Evolutionary conservation across 345 rosid genomes (phyloP), one percentile per base, ranked within the genome.

Genomic region (Ceriops decandra): DNA sequence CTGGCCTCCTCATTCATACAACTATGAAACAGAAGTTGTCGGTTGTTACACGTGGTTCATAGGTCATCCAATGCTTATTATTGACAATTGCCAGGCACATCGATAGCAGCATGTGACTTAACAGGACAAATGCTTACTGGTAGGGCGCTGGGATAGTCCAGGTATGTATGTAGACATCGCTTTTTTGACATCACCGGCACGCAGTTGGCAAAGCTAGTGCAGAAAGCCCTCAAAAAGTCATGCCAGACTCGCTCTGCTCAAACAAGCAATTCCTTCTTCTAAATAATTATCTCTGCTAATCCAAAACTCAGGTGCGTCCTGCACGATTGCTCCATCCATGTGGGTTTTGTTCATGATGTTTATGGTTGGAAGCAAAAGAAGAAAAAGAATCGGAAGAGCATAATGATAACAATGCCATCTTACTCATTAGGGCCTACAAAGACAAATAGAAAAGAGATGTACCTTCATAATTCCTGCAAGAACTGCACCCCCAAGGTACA

Each of bases 381-480:
- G 6, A 9, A 28, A 27, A 64, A 24, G 26, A 52, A 22, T 6
- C 0, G 6, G 21, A 8, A 57, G 42, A 27, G 17, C 1, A 2
- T 4, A 51, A 21, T n/a, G n/a, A 11, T 32, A 0, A 16, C 35
- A 22, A 4, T 20, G 24, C 26, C 3, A 20, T 31, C 13, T 21
- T 64, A 17, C 13, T 28, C 36, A 30, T 7, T 21, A 47, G 4
- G 49, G 32, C 27, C 33, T 24, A n/a, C 27, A 66, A 11, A 60
- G 30, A 27, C 57, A 19, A 15, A 35, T 66, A 76, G 31, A 49
- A 24, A 63, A 67, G 36, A 33, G 36, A 69, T 28, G 26, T 68
- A 93, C 99, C 96, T 90, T 95, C 97, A 91, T 95, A 77, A 95
- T 95, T 66, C 97, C 98, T 6, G 99, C 99, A 72, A 95, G 95